Conservation (phyloP, 371 early-diverging fungal genomes). For the Mortierella sp. region DNA sequence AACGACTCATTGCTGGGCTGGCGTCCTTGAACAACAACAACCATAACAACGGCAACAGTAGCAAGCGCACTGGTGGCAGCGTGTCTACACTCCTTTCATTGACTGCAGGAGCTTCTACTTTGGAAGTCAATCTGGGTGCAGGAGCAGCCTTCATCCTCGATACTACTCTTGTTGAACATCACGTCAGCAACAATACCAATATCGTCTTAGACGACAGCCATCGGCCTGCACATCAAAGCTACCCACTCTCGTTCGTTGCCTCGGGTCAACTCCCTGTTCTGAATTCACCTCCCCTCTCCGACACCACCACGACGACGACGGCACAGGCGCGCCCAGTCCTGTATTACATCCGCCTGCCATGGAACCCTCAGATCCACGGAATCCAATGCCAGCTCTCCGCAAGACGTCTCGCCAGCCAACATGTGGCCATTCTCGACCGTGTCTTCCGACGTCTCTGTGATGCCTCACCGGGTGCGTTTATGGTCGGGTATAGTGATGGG, state of each 20-base stretch:
- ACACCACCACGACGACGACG: neutral
- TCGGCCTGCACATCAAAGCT: constrained; percentile 8
- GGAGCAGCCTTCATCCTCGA: constrained; percentile 32
- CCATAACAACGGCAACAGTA: neutral
- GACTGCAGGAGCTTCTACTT: neutral
- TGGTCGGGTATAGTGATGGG: constrained; percentile 41
- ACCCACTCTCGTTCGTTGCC: constrained; percentile 34
- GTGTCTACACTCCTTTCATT: neutral
- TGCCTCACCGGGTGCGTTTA: constrained; percentile 42
- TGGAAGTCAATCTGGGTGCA: constrained; percentile 22
- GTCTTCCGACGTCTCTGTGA: constrained; percentile 43
- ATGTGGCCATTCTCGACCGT: constrained; percentile 35
- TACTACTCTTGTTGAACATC: constrained; percentile 3
- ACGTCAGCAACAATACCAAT: neutral
- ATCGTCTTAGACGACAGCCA: neutral
- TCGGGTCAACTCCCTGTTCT: constrained; percentile 13
- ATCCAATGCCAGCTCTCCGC: constrained; percentile 47
- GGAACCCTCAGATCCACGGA: constrained; percentile 29
- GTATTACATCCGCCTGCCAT: constrained; percentile 36
- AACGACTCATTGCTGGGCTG: constrained; percentile 17
- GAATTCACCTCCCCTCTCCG: neutral
- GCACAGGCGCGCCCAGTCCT: neutral
- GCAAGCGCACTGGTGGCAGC: neutral
- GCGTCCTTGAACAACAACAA: neutral
- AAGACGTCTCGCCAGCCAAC: constrained; percentile 24